Evolutionary conservation across 345 rosid species (phyloP).

Genomic region (Chamaenerion angustifolium): DNA sequence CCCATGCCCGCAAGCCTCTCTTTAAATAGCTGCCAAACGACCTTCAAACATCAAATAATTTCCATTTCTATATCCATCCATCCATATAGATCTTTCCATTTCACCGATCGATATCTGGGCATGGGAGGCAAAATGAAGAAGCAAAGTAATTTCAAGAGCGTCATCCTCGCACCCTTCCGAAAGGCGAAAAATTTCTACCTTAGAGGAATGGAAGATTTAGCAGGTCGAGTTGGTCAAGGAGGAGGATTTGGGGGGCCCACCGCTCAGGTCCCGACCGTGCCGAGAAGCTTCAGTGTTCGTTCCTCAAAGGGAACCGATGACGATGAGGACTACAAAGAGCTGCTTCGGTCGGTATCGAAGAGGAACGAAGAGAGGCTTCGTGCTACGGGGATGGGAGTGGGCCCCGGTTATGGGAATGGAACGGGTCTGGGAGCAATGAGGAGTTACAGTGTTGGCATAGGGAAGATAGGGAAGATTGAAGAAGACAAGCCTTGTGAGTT

Average conservation of each 20-base stretch:
- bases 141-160: conserved; percentile 12
- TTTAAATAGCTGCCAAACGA: neutral
- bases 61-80: neutral
- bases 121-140: conserved; percentile 1
- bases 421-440: conserved; percentile 7
- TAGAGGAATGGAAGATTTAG: conserved; percentile 15
- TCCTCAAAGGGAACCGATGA: conserved; percentile 6
- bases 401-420: neutral
- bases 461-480: conserved; percentile 38
- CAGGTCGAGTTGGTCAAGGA: conserved; percentile 10
- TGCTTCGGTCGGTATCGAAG: conserved; percentile 9
- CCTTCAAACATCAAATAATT: neutral
- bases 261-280: conserved; percentile 8
- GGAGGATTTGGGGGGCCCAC: conserved; percentile 10
- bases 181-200: conserved; percentile 24
- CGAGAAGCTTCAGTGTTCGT: conserved; percentile 18
- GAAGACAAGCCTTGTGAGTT: conserved; percentile 30
- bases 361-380: conserved; percentile 5
- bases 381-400: neutral
- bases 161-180: conserved; percentile 14
- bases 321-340: conserved; percentile 11
- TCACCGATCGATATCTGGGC: too few relatives aligned
- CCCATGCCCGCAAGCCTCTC: conserved; percentile 1
- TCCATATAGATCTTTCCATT: neutral
- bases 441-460: conserved; percentile 36